Evolutionary conservation across 345 rosid genomes (phyloP), one percentile per base, ranked within the genome.

Genomic region (Acer yangbiense): DNA sequence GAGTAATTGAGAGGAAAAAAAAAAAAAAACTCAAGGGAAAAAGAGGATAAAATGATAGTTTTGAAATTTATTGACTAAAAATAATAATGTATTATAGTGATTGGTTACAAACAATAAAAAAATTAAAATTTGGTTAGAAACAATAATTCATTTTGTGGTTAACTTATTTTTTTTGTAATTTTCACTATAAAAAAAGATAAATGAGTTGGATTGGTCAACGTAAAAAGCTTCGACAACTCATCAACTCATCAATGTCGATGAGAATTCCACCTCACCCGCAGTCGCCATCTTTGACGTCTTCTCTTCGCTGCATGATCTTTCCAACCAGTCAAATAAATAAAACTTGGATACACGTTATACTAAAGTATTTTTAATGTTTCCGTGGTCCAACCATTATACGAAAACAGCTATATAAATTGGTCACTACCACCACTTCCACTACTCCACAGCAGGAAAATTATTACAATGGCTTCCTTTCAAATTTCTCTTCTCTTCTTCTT

Each of bases 391-490:
- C 5, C 35, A 32, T 32, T n/a, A n/a, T 23, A 17, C 32, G 1
- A 58, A 58, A 58, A 11, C 9, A 18, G 25, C 62, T n/a, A 58
- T 58, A 58, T 58, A 20, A 58, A 58, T 20, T 20, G 20, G 63
- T 58, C 63, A 6, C 13, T 10, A 60, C 27, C 12, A 60, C 13
- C 58, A 16, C 7, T 54, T 27, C 20, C 61, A 21, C 39, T 9
- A 10, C 60, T 63, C 2, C 4, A 25, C 57, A 23, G 5, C 68
- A 13, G 14, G 0, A 21, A 1, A 9, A 46, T 10, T 29, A 7
- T 48, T 12, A 65, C n/a, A 32, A 82, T 82, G 85, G 71, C 68
- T 65, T 21, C 21, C 63, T n/a, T 62, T 1, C 2, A 41, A 48
- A 25, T 43, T 6, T 52, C 12, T 46, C 54, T 21, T 68, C 69